Evolutionary conservation across 1,284 basidiomycete genomes (phyloP).

Genomic region (Sporisorium iseilematis-ciliati): DNA sequence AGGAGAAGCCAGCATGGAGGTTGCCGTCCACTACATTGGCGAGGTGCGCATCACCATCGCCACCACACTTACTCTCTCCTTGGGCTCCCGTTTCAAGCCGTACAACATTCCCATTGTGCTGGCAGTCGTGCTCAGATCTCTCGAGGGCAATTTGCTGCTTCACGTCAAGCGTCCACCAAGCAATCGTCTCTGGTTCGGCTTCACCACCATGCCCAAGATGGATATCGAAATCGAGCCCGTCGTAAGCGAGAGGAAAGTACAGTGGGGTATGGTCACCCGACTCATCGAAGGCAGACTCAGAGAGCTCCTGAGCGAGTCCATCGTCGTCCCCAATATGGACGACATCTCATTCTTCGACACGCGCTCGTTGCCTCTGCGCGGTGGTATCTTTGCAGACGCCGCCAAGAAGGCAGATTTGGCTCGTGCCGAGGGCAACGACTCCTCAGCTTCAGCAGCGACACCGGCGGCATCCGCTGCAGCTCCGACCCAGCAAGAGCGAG

Average conservation of each 20-base stretch:
- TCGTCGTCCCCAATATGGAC: constrained; percentile 97
- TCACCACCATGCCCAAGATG: constrained; percentile 91
- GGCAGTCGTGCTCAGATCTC: constrained; percentile 83
- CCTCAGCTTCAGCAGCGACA: constrained; percentile 7
- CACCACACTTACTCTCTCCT: constrained; percentile 85
- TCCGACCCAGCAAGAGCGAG: constrained; percentile 14
- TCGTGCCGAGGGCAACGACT: constrained; percentile 10
- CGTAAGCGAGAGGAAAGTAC: constrained; percentile 88
- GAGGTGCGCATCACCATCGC: constrained; percentile 89
- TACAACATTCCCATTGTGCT: constrained; percentile 90
- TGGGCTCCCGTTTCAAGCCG: constrained; percentile 80
- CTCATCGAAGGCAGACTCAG: constrained; percentile 89
- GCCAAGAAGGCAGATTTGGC: constrained; percentile 63
- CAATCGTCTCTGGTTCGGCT: constrained; percentile 96
- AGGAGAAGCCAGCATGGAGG: constrained; percentile 88
- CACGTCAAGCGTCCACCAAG: constrained; percentile 95
- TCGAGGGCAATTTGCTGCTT: constrained; percentile 90
- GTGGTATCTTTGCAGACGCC: constrained; percentile 90
- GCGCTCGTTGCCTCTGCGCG: constrained; percentile 75
- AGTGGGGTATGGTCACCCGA: constrained; percentile 89
- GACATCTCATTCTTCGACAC: constrained; percentile 96
- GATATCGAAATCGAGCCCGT: constrained; percentile 90
- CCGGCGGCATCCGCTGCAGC: constrained; percentile 9
- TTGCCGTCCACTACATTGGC: constrained; percentile 85
- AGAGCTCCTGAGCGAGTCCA: constrained; percentile 89